Evolutionary conservation across 106 monocot species (phyloP), one percentile per base, ranked within the genome.

Genomic region (Dioscorea alata): DNA sequence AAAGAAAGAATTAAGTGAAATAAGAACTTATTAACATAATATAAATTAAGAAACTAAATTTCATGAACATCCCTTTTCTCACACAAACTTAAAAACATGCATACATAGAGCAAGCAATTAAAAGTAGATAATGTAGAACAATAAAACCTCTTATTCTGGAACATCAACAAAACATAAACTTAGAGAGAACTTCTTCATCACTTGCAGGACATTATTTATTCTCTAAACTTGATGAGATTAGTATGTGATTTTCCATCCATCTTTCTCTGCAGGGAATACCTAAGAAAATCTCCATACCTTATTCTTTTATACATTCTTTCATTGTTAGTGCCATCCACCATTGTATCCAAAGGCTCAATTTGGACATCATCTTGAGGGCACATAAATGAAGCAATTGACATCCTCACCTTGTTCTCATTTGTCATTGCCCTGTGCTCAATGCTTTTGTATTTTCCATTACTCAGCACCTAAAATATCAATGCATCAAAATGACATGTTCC

Each of bases 401-500:
- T 76, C 33, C 76, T 82, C n/a, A 76, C 67, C n/a, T 52, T 62
- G 23, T 23, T 49, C 14, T 59, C 23, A 33, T 73, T 81, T 23
- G 60, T 69, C 4, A 75, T 13, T 20, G 63, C 75, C 50, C 66
- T 70, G 57, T 75, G 80, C 48, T 81, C 71, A 4, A 71, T 67
- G 60, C 81, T 76, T 65, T 82, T 56, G 48, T 82, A 76, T 23
- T 57, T 25, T 16, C 81, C 81, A 63, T 76, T 82, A 28, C 24
- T 61, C 13, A 14, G 14, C 22, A 25, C 13, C 13, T 22, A 61
- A 13, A 14, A 23, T 13, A 13, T 8, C 13, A 20, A 61, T 28
- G 28, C 28, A 28, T 28, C 28, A 28, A 28, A 28, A 28, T 28
- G 28, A 28, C 28, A 28, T 28, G 28, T 3, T 28, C 1, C 3